Percentiles rank a stretch among this genome's conserved stretches.
Conservation (phyloP, 768 basidiomycete genomes). For the Leccinum rimulosum region DNA sequence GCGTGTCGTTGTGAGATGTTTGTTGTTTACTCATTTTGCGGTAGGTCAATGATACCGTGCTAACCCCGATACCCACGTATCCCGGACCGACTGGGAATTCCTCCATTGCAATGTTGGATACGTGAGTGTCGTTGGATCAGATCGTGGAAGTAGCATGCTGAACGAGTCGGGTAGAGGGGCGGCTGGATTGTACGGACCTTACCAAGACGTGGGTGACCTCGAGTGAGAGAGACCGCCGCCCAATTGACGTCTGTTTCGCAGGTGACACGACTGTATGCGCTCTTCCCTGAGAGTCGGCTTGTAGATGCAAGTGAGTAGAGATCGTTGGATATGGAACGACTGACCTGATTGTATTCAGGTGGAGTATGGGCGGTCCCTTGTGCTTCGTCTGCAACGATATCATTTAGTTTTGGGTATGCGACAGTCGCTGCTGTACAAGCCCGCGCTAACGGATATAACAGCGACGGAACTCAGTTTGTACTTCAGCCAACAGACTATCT, state of each 20-base stretch:
- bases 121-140: slow-evolving; percentile 44
- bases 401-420: slow-evolving; percentile 68
- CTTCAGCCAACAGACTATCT: slow-evolving; percentile 76
- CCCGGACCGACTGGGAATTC: slow-evolving; percentile 48
- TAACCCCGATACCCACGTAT: slow-evolving; percentile 64
- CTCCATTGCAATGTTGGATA: slow-evolving; percentile 70
- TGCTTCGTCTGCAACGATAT: slow-evolving; percentile 51
- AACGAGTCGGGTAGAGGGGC: slow-evolving; percentile 51
- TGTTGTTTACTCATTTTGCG: slow-evolving; percentile 3
- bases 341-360: slow-evolving; percentile 25
- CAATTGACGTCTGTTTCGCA: slow-evolving; percentile 27
- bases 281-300: slow-evolving; percentile 62
- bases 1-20: slow-evolving; percentile 1
- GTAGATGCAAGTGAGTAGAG: slow-evolving; percentile 53
- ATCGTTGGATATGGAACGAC: not conserved
- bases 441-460: slow-evolving; percentile 8
- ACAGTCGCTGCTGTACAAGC: not conserved
- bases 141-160: not conserved
- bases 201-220: slow-evolving; percentile 58
- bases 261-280: slow-evolving; percentile 66
- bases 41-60: slow-evolving; percentile 54
- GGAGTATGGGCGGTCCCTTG: slow-evolving; percentile 82
- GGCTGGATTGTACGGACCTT: slow-evolving; percentile 72
- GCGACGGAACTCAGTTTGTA: slow-evolving; percentile 43
- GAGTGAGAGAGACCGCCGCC: not conserved